Evolutionary conservation across 2,329 filamentous ascomycete genomes (phyloP).

Genomic region (Fusarium neocosmosporiellum): DNA sequence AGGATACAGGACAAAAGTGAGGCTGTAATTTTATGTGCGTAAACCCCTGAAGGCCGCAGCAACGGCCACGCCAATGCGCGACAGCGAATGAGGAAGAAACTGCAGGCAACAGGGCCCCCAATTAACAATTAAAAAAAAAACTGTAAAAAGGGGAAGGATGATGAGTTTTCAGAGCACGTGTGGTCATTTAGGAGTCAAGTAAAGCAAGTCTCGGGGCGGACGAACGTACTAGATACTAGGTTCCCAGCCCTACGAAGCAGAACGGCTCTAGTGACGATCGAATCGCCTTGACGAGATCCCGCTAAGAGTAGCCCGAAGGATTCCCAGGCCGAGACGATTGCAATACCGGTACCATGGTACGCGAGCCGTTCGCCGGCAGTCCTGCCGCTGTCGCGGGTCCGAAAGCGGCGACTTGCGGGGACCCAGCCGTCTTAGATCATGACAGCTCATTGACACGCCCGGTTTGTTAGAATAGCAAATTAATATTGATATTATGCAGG

Average conservation of each 20-base stretch:
- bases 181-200: neutral
- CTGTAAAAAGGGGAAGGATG: neutral
- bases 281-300: neutral
- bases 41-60: neutral
- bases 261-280: neutral
- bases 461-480: neutral
- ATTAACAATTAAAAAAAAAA: neutral
- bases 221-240: neutral
- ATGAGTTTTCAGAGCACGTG: neutral
- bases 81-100: neutral
- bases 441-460: neutral
- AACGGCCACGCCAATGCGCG: neutral
- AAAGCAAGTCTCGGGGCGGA: neutral
- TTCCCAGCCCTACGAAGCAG: neutral
- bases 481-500: neutral
- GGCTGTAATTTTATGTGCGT: neutral
- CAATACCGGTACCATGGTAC: neutral
- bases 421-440: neutral
- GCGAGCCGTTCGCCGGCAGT: neutral
- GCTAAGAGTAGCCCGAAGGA: neutral
- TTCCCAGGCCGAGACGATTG: neutral
- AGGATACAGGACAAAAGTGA: neutral
- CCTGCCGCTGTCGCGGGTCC: neutral
- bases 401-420: neutral
- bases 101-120: neutral